phyloP scores from a whole-genome alignment of 2,329 filamentous ascomycete genomes.

The Plenodomus biglobosus region DNA sequence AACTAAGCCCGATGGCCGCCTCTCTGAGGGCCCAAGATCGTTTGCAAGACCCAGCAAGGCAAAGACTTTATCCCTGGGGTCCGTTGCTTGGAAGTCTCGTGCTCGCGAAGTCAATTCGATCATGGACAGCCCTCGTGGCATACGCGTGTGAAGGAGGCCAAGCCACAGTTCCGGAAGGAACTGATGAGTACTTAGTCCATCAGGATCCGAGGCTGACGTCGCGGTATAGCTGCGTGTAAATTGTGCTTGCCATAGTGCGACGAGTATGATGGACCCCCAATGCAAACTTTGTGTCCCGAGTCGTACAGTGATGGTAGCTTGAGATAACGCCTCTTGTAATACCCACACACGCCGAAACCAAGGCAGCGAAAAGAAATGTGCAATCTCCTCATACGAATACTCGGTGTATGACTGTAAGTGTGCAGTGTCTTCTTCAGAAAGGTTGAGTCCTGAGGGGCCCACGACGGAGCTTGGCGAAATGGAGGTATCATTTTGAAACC shows the following conservation, averaged over 20 bases:
- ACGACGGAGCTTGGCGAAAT: background rate
- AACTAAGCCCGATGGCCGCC: background rate
- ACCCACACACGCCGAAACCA: slow-evolving; percentile 18
- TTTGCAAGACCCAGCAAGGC: slow-evolving; percentile 14
- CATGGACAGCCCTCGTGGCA: slow-evolving; percentile 8
- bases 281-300: slow-evolving; percentile 3
- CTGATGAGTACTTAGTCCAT: background rate
- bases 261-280: slow-evolving; percentile 10
- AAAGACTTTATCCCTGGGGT: slow-evolving; percentile 14
- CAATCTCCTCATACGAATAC: slow-evolving; percentile 1
- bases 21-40: background rate
- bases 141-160: slow-evolving; percentile 5
- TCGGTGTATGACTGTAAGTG: background rate
- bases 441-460: background rate
- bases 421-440: background rate
- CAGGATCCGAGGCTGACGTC: background rate
- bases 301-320: slow-evolving; percentile 4
- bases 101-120: slow-evolving; percentile 10
- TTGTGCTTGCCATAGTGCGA: slow-evolving; percentile 11
- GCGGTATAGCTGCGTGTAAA: slow-evolving; percentile 7
- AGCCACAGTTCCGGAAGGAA: slow-evolving; percentile 14
- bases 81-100: slow-evolving; percentile 13
- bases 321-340: slow-evolving; percentile 12
- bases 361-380: slow-evolving; percentile 8
- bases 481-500: background rate